These are phyloP conservation scores for Mimosa bimucronata DNA, from an alignment of 306 rosid species.

Conservation along the genomic window DNA sequence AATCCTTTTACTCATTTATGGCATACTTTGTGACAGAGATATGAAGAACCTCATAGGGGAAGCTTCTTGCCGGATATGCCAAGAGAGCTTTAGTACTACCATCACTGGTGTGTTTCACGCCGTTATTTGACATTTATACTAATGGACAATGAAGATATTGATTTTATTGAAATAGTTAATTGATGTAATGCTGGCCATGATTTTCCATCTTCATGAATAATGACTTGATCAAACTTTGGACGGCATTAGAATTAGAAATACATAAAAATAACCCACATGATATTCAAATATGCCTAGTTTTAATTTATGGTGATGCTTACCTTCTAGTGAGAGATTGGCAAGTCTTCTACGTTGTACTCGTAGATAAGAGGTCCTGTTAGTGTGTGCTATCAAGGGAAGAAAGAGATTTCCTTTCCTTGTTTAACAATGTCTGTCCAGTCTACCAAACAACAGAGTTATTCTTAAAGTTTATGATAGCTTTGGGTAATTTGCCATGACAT, in stretches of 20 bases:
- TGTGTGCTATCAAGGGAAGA: neutral
- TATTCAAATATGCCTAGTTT: neutral
- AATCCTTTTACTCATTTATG: conserved; percentile 1
- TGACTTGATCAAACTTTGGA: neutral
- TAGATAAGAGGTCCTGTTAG: neutral
- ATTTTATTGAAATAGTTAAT: neutral
- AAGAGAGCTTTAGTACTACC: conserved; percentile 90
- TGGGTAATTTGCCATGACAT: neutral
- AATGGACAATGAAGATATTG: neutral
- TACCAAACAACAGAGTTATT: neutral
- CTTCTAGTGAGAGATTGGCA: neutral
- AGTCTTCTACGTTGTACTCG: neutral
- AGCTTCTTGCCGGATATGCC: conserved; percentile 89
- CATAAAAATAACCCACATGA: neutral
- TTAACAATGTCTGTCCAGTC: neutral
- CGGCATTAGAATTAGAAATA: neutral
- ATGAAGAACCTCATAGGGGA: conserved; percentile 96
- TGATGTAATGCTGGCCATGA: neutral
- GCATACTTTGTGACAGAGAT: conserved; percentile 61
- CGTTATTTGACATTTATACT: neutral
- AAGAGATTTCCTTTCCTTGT: neutral
- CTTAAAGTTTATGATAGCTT: neutral
- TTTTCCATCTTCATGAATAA: conserved; percentile 6
- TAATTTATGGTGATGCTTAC: neutral
- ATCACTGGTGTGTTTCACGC: conserved; percentile 63